These are phyloP conservation scores for Nymphaea colorata DNA, from an alignment of 164 flowering plant genomes.

Conservation along the genomic window DNA sequence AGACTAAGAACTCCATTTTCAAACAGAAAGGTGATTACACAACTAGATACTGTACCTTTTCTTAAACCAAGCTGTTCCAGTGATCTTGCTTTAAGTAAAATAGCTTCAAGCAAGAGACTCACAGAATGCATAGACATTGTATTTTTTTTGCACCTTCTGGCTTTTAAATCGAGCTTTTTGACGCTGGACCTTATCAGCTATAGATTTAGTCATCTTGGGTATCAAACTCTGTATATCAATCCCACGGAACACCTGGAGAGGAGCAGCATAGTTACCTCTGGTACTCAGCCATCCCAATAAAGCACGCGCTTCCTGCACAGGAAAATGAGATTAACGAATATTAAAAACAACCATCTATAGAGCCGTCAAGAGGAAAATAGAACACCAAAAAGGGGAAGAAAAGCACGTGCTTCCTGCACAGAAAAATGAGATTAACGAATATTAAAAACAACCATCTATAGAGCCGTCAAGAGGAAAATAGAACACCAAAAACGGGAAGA, in stretches of 20 bases:
- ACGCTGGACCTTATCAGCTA: constrained; percentile 42
- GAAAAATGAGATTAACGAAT: constrained; percentile 39
- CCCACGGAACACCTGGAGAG: constrained; percentile 94
- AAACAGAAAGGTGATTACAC: not conserved
- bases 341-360: not conserved
- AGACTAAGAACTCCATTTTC: not conserved
- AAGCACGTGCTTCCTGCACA: constrained; percentile 52
- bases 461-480: no score
- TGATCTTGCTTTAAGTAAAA: constrained; percentile 76
- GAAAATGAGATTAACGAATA: constrained; percentile 3
- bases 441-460: no score
- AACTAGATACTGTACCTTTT: constrained; percentile 32
- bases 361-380: not conserved
- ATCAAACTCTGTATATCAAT: constrained; percentile 70
- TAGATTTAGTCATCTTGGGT: constrained; percentile 63
- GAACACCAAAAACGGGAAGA: no score
- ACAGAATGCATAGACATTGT: constrained; percentile 94
- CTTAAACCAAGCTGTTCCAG: constrained; percentile 58
- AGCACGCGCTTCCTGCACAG: constrained; percentile 88
- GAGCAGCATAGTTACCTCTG: constrained; percentile 76
- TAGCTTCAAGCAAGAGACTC: constrained; percentile 85
- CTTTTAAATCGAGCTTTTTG: constrained; percentile 44
- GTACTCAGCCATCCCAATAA: constrained; percentile 79
- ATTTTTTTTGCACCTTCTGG: constrained; percentile 23
- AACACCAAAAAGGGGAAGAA: not conserved